These are phyloP conservation scores for Kingdonia uniflora DNA, from an alignment of 164 flowering plant species.

Conservation along the genomic window DNA sequence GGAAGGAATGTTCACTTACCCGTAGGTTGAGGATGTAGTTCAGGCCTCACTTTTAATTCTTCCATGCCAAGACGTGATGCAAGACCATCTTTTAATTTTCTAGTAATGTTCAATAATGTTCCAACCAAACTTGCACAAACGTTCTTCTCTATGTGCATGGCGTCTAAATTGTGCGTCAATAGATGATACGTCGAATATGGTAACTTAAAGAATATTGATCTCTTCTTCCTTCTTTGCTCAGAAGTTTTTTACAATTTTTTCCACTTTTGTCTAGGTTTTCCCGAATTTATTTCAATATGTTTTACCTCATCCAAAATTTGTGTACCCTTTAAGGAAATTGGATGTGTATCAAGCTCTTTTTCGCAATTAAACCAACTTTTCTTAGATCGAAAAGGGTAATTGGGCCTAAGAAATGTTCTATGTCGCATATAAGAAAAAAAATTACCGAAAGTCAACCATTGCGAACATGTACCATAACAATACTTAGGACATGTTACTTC, in stretches of 20 bases:
- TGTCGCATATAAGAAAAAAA: too few relatives aligned
- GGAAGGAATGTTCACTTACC: not conserved
- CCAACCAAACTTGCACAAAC: not conserved
- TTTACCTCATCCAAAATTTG: not conserved
- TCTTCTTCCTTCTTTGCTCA: not conserved
- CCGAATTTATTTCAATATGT: not conserved
- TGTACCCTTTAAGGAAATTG: not conserved
- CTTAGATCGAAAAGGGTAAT: not conserved
- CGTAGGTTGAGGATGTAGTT: not conserved
- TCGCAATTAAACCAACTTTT: not conserved
- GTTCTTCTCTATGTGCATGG: conserved; percentile 5
- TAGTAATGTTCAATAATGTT: not conserved
- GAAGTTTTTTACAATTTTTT: not conserved
- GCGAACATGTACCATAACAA: too few relatives aligned
- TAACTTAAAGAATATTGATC: not conserved
- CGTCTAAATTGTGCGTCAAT: not conserved
- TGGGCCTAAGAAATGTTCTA: too few relatives aligned
- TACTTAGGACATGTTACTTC: too few relatives aligned
- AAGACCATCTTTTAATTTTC: conserved; percentile 2
- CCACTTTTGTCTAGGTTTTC: not conserved
- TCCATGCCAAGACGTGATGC: not conserved
- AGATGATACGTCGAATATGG: not conserved
- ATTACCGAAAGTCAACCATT: too few relatives aligned
- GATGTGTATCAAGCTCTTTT: not conserved
- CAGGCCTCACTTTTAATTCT: not conserved